Evolutionary conservation across 2,329 filamentous ascomycete species (phyloP), one percentile per base, ranked within the genome.

Genomic region (Aspergillus carbonarius): DNA sequence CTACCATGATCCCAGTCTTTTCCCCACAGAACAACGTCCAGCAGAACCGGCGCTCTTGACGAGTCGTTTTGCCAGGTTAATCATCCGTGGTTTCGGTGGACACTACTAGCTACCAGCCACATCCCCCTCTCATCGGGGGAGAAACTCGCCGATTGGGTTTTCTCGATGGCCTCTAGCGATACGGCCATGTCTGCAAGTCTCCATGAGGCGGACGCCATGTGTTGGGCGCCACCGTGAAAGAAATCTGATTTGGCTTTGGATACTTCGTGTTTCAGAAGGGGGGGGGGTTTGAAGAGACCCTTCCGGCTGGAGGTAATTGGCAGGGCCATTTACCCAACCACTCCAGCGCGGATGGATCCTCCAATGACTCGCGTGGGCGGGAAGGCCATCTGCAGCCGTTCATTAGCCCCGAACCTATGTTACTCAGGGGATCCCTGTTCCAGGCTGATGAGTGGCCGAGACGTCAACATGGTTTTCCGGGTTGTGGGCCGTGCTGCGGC

Each of bases 401-500:
- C 58, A 49, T 60, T 60, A 52, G 54, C 47, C 40, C 48, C 48
- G 48, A 60, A 57, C 47, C 27, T 60, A 60, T 54, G 32, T 40
- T 49, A 53, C 40, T 52, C 48, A 39, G 25, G 42, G 46, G 37
- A 60, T 60, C 58, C 58, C 54, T 56, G 58, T 60, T 27, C 40
- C 15, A 40, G 23, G 32, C 30, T 34, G 35, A 17, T 48, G 54
- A 59, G 53, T 59, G 57, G 57, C 20, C 30, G 48, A 17, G n/a
- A 42, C 25, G 48, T 40, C 51, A 47, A 52, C 44, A 44, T 55
- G 55, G 52, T 50, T 40, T 46, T 32, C 48, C 52, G 56, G 52
- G 23, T 35, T 59, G 59, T 61, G 59, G 59, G 48, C 30, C 56
- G 27, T 13, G 23, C 50, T 40, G 50, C 50, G 42, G 50, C 55